A percentile compares a stretch with the other conserved stretches of the same genome.
These are phyloP conservation scores for Boletus austroedulis DNA, from an alignment of 1,284 basidiomycete species.

Conservation along the genomic window DNA sequence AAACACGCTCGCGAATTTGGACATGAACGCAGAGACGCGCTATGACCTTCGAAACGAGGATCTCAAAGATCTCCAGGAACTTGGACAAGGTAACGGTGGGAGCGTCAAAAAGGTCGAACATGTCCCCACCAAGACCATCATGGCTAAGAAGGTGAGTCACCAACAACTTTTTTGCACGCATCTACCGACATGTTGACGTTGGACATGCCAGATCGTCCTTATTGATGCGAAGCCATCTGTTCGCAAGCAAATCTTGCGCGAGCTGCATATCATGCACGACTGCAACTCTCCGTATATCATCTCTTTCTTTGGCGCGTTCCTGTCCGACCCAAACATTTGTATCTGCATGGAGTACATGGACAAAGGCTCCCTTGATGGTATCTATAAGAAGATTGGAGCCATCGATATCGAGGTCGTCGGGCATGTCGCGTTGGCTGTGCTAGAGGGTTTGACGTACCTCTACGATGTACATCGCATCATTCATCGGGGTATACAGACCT, in stretches of 20 bases:
- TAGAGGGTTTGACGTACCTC: slow-evolving; percentile 94
- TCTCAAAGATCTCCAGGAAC: slow-evolving; percentile 79
- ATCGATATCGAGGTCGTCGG: slow-evolving; percentile 89
- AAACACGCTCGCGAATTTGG: slow-evolving; percentile 70
- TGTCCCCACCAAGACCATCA: slow-evolving; percentile 81
- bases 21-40: slow-evolving; percentile 73
- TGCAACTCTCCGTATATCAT: slow-evolving; percentile 94
- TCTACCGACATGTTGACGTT: background rate
- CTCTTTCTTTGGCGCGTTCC: slow-evolving; percentile 94
- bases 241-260: slow-evolving; percentile 96
- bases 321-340: slow-evolving; percentile 96
- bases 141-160: slow-evolving; percentile 88
- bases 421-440: slow-evolving; percentile 88
- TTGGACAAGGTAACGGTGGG: slow-evolving; percentile 97
- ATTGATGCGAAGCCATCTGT: slow-evolving; percentile 97
- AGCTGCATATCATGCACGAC: slow-evolving; percentile 98
- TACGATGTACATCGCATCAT: slow-evolving; percentile 99
- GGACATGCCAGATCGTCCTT: slow-evolving; percentile 75
- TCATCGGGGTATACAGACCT: slow-evolving; percentile 76
- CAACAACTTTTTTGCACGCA: background rate
- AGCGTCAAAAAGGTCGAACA: slow-evolving; percentile 97
- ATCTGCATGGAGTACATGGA: slow-evolving; percentile 99
- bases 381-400: slow-evolving; percentile 91
- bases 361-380: slow-evolving; percentile 84
- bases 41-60: slow-evolving; percentile 79